Evolutionary conservation across 2,329 filamentous ascomycete genomes (phyloP).

Genomic region (Talaromyces sp.): DNA sequence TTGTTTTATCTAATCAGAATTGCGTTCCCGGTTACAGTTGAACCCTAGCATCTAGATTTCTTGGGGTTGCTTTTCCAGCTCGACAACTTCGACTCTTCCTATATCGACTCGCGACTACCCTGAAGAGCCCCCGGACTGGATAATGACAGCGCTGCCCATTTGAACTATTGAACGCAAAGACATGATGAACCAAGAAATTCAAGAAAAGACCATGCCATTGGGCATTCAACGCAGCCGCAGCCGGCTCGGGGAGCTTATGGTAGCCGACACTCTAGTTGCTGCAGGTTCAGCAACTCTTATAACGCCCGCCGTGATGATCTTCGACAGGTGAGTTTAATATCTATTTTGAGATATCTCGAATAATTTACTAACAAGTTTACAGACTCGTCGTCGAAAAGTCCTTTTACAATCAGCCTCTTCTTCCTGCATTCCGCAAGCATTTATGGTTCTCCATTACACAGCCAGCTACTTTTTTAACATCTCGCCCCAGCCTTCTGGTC

Average conservation of each 20-base stretch:
- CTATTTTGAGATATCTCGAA: no score
- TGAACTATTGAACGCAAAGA: constrained; percentile 2
- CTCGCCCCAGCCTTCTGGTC: constrained; percentile 46
- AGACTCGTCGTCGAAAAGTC: constrained; percentile 49
- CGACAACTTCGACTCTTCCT: not conserved
- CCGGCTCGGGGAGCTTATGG: constrained; percentile 49
- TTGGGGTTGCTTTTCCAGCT: not conserved
- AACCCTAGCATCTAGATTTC: not conserved
- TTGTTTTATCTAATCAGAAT: constrained; percentile 20
- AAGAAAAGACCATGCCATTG: constrained; percentile 28
- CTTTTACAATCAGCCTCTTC: constrained; percentile 35
- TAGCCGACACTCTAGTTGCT: constrained; percentile 68
- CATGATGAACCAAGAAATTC: constrained; percentile 32
- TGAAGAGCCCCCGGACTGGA: constrained; percentile 5
- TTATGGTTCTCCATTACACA: constrained; percentile 39
- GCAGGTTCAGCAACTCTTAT: constrained; percentile 71
- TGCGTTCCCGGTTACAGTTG: not conserved
- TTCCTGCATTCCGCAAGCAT: constrained; percentile 38
- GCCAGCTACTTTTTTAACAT: constrained; percentile 42
- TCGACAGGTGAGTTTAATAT: constrained; percentile 74
- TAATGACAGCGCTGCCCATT: constrained; percentile 8
- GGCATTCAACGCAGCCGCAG: constrained; percentile 36
- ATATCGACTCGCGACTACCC: not conserved
- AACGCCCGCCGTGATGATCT: constrained; percentile 78
- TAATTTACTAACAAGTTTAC: constrained; percentile 15